Conservation (phyloP, 1,284 basidiomycete genomes). For the Austroboletus niveus region DNA sequence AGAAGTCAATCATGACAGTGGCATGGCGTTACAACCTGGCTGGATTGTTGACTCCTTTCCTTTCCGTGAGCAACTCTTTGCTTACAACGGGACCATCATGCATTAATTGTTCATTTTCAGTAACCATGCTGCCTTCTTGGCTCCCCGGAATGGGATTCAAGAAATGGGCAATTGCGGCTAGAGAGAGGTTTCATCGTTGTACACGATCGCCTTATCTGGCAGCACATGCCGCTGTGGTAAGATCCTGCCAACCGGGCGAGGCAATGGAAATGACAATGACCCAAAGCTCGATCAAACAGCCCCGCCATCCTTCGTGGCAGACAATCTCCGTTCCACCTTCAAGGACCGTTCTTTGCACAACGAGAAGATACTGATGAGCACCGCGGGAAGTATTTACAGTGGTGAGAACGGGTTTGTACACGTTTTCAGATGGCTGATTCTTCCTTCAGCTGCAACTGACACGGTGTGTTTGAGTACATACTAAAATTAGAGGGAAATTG, state of each 20-base stretch:
- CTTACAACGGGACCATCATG: not conserved
- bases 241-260: not conserved
- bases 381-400: conserved; percentile 13
- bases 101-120: not conserved
- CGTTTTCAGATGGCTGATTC: not conserved
- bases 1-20: conserved; percentile 8
- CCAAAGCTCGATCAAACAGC: conserved; percentile 12
- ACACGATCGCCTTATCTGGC: conserved; percentile 5
- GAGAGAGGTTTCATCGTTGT: conserved; percentile 10
- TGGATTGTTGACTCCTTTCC: conserved; percentile 13
- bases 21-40: conserved; percentile 13
- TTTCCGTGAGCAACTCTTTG: conserved; percentile 1
- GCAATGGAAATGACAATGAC: not conserved
- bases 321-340: conserved; percentile 6
- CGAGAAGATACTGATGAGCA: conserved; percentile 10
- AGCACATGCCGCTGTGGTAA: conserved; percentile 7
- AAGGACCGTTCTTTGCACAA: not conserved
- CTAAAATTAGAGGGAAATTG: not conserved
- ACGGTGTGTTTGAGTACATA: not conserved
- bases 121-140: conserved; percentile 11
- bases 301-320: conserved; percentile 10
- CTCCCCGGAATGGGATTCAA: conserved; percentile 20
- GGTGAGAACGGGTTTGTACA: not conserved
- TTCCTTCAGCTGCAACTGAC: conserved; percentile 9
- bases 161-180: conserved; percentile 8